Evolutionary conservation across 345 rosid genomes (phyloP).

Genomic region (Arabis alpina): DNA sequence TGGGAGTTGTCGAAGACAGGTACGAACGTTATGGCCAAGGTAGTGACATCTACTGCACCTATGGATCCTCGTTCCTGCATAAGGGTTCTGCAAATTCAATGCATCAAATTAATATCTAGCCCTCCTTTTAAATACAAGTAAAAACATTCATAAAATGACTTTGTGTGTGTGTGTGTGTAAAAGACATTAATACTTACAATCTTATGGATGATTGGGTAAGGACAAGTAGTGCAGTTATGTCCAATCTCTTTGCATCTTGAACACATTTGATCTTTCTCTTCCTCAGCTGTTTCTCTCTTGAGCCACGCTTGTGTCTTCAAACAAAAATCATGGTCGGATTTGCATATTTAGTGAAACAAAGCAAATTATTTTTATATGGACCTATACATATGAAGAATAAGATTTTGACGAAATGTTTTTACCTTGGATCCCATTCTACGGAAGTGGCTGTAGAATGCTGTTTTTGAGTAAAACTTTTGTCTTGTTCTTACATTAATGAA

Average conservation of each 20-base stretch:
- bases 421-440: slow-evolving; percentile 9
- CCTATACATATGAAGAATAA: not conserved
- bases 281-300: slow-evolving; percentile 18
- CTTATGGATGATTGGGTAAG: slow-evolving; percentile 27
- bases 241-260: slow-evolving; percentile 30
- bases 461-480: slow-evolving; percentile 18
- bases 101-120: not conserved
- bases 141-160: not conserved
- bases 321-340: not conserved
- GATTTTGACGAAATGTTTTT: slow-evolving; percentile 9
- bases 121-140: not conserved
- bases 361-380: not conserved
- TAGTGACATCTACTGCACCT: slow-evolving; percentile 30
- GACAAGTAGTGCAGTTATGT: slow-evolving; percentile 26
- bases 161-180: not conserved
- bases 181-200: slow-evolving; percentile 14
- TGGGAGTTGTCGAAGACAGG: not conserved
- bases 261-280: slow-evolving; percentile 10
- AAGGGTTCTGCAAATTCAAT: slow-evolving; percentile 25
- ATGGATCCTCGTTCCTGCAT: not conserved
- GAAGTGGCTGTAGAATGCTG: slow-evolving; percentile 10
- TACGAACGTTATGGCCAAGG: slow-evolving; percentile 21
- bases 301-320: not conserved
- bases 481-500: slow-evolving; percentile 23
- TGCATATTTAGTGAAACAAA: not conserved